Conservation (phyloP, 1,284 basidiomycete species). For the Trichosporon coremiiforme region DNA sequence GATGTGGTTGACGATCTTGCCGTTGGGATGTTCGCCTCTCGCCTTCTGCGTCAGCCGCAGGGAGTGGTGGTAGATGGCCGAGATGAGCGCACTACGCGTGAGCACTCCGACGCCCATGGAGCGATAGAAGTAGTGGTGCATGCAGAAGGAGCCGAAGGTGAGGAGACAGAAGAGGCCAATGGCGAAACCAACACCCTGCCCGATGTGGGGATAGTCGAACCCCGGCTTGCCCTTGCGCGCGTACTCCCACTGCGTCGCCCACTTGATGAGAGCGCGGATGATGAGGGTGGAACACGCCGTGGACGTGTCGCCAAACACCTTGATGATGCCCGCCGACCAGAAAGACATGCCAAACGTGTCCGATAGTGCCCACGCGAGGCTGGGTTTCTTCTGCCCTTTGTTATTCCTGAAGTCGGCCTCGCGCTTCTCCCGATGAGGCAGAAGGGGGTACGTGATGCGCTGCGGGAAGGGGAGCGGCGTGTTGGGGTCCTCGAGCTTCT, state of each 20-base stretch:
- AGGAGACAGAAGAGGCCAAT: conserved; percentile 73
- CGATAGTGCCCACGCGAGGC: conserved; percentile 72
- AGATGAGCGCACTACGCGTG: conserved; percentile 81
- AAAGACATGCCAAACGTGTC: conserved; percentile 81
- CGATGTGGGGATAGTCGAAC: conserved; percentile 61
- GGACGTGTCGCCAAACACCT: conserved; percentile 71
- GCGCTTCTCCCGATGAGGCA: conserved; percentile 42
- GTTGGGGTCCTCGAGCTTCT: conserved; percentile 59
- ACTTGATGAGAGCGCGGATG: conserved; percentile 78
- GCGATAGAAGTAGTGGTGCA: conserved; percentile 68
- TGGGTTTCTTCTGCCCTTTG: conserved; percentile 67
- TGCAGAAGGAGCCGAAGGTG: conserved; percentile 67
- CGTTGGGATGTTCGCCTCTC: conserved; percentile 78
- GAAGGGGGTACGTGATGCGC: conserved; percentile 39
- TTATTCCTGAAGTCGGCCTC: conserved; percentile 53
- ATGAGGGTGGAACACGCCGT: conserved; percentile 75
- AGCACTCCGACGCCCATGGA: conserved; percentile 74
- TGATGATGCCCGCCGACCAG: conserved; percentile 76
- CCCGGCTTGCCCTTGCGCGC: conserved; percentile 57
- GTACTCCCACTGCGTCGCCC: conserved; percentile 67
- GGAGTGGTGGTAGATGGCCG: conserved; percentile 80
- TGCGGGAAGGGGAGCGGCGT: conserved; percentile 42
- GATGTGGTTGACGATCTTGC: conserved; percentile 82
- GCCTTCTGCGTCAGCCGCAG: conserved; percentile 77
- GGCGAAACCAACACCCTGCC: conserved; percentile 72